Conservation (phyloP, 75 land plant genomes). For the Picea glauca region DNA sequence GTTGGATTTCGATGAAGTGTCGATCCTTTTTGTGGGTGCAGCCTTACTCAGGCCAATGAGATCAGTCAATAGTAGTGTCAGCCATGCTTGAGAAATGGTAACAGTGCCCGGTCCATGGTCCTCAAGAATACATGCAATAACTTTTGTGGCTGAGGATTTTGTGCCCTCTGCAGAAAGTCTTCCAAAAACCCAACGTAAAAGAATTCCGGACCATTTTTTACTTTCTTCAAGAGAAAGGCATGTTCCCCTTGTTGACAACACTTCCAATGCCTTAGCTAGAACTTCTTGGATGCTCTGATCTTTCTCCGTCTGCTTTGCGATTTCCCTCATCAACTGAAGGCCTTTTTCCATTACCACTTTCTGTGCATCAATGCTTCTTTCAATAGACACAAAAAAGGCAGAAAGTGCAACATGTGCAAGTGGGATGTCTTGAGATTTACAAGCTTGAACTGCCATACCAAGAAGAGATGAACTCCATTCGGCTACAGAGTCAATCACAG, state of each 20-base stretch:
- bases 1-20: conserved; percentile 28
- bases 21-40: conserved; percentile 27
- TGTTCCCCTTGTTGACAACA: conserved; percentile 37
- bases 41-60: conserved; percentile 41
- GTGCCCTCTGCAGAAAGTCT: conserved; percentile 36
- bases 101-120: conserved; percentile 65
- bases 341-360: conserved; percentile 54
- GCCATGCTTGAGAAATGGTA: conserved; percentile 89
- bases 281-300: conserved; percentile 60
- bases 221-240: conserved; percentile 78
- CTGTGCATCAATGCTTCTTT: conserved; percentile 50
- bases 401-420: conserved; percentile 68
- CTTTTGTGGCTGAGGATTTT: conserved; percentile 49
- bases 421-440: conserved; percentile 58
- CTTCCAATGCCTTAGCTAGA: conserved; percentile 63
- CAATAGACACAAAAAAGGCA: conserved; percentile 70
- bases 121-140: conserved; percentile 71
- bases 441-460: conserved; percentile 64
- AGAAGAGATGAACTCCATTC: conserved; percentile 87
- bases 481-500: conserved; percentile 55
- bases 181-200: conserved; percentile 78
- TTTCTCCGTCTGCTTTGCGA: conserved; percentile 54
- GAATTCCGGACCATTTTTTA: conserved; percentile 89
- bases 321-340: conserved; percentile 65
- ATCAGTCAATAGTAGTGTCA: conserved; percentile 67